These are phyloP conservation scores for Aureobasidium lini DNA, from an alignment of 2,329 filamentous ascomycete species.

Conservation along the genomic window DNA sequence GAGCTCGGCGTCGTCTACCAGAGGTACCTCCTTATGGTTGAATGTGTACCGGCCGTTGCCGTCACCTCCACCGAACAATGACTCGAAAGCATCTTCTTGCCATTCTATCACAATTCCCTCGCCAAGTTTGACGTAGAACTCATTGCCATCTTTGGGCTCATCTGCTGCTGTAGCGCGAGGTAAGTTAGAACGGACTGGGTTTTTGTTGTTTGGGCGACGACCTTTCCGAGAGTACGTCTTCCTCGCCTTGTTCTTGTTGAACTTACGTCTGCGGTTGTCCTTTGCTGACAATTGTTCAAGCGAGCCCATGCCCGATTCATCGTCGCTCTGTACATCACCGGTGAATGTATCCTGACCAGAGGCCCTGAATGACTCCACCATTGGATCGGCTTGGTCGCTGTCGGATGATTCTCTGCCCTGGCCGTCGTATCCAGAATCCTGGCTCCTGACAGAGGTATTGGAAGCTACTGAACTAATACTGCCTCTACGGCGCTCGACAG, in stretches of 20 bases:
- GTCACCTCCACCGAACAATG: constrained; percentile 54
- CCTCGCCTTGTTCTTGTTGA: constrained; percentile 13
- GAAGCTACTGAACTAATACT: constrained; percentile 21
- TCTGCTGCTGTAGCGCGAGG: constrained; percentile 27
- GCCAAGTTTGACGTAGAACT: constrained; percentile 57
- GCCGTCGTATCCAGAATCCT: constrained; percentile 14
- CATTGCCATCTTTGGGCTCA: not conserved
- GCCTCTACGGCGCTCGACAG: constrained; percentile 17
- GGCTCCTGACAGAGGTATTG: constrained; percentile 18
- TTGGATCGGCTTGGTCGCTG: constrained; percentile 19
- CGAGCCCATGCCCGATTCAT: constrained; percentile 8
- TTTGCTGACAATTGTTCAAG: constrained; percentile 13
- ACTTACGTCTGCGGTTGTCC: constrained; percentile 11
- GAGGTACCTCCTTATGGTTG: constrained; percentile 49
- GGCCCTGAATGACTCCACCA: constrained; percentile 1
- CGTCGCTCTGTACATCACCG: constrained; percentile 15
- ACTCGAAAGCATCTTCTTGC: constrained; percentile 61
- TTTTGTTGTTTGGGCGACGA: not conserved
- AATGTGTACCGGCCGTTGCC: constrained; percentile 56
- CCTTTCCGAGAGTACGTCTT: constrained; percentile 22
- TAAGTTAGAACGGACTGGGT: constrained; percentile 2
- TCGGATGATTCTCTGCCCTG: constrained; percentile 15
- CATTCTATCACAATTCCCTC: constrained; percentile 88
- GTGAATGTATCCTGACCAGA: not conserved
- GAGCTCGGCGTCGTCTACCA: constrained; percentile 50